phyloP scores from a whole-genome alignment of 768 basidiomycete genomes.

The Phanerochaete sordida region DNA sequence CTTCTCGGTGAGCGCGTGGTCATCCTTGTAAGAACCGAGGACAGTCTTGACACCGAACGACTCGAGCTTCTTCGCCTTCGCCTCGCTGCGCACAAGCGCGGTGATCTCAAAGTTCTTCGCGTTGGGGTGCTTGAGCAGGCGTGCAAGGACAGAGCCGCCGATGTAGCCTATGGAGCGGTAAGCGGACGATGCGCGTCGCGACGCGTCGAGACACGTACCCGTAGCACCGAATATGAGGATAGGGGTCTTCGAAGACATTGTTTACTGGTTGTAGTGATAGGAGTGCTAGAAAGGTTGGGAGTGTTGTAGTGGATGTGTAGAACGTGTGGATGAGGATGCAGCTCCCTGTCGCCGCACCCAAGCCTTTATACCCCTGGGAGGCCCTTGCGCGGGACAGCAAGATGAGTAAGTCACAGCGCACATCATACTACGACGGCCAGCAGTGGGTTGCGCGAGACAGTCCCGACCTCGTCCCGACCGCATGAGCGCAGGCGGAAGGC shows the following conservation, averaged over 20 bases:
- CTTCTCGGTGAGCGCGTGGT: constrained; percentile 32
- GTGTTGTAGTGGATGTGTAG: too few species aligned
- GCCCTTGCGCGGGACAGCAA: too few species aligned
- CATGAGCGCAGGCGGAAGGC: too few species aligned
- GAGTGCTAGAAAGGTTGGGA: too few species aligned
- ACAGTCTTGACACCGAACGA: constrained; percentile 18
- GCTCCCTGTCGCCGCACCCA: too few species aligned
- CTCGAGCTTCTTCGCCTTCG: constrained; percentile 29
- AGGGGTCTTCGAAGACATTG: constrained; percentile 2
- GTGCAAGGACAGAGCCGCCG: constrained; percentile 49
- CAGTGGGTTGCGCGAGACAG: too few species aligned
- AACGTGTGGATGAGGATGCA: too few species aligned
- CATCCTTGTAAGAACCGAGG: constrained; percentile 28
- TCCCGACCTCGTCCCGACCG: too few species aligned
- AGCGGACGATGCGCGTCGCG: not conserved
- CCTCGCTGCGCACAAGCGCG: constrained; percentile 41
- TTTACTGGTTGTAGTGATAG: not conserved
- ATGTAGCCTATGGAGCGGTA: constrained; percentile 43
- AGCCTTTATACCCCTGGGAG: too few species aligned
- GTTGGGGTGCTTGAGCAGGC: constrained; percentile 42
- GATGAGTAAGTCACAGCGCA: too few species aligned
- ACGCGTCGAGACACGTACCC: not conserved
- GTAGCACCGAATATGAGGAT: constrained; percentile 14
- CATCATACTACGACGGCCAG: too few species aligned
- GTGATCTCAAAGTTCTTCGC: constrained; percentile 40